Evolutionary conservation across 768 basidiomycete species (phyloP), one percentile per base, ranked within the genome.

Genomic region (Pilatotrama ljubarskyi): DNA sequence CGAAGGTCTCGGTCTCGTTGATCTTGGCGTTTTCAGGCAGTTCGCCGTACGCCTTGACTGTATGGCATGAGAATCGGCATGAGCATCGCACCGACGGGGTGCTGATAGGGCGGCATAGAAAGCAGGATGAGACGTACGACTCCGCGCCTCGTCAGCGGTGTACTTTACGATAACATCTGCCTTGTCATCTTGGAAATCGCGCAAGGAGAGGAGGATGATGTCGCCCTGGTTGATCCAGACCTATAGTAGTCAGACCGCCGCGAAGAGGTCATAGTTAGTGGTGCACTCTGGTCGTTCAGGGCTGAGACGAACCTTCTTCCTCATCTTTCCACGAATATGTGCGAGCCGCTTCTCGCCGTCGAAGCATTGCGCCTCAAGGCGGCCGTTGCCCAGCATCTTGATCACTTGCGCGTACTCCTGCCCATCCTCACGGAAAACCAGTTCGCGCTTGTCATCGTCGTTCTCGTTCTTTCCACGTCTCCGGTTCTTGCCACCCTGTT

Each of bases 381-480:
- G 88, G 18, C 97, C 96, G 71, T 99, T 99, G 29, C 97, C 97
- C 42, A 99, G 82, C 97, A 99, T 99, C 80, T 98, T 99, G 54
- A 78, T 87, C 51, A 98, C 97, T 74, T 98, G 97, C 15, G 94
- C 97, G 74, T 99, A 99, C 75, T 98, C 95, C 76, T 99, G 97
- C 7, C 96, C 96, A 71, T 98, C 97, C 75, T 98, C 96, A 69
- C 92, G 90, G 82, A 98, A 98, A 40, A 98, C 95, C 57, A 98
- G 84, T 75, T 99, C 97, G 68, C 97, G 91, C 82, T 98, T 98
- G 80, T 97, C 93, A 68, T 93, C 91, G 56, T 98, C 97, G 78
- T 96, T 97, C 80, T 99, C 96, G 78, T 98, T 98, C 86, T 99
- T 99, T 83, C 97, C 97, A 78, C 97, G 84, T 84, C 97, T 85